Evolutionary conservation across 257 asterid genomes (phyloP).

Genomic region (Nicotiana knightiana): DNA sequence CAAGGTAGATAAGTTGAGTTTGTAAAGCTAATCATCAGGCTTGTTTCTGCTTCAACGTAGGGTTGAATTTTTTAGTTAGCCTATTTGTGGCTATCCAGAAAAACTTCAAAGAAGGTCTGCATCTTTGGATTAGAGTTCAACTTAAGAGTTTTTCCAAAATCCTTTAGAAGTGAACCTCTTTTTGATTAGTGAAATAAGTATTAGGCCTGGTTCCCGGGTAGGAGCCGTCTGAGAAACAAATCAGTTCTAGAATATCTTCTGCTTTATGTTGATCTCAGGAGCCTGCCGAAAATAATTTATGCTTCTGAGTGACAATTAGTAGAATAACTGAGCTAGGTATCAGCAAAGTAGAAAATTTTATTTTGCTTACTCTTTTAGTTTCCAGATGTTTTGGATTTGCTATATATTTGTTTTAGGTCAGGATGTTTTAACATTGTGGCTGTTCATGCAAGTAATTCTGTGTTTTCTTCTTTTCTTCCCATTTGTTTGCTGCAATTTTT

Average conservation of each 20-base stretch:
- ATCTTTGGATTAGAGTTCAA: background rate
- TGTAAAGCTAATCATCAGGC: background rate
- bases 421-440: background rate
- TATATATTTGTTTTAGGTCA: background rate
- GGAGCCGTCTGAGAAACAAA: background rate
- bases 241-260: background rate
- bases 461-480: background rate
- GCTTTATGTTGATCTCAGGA: conserved; percentile 2
- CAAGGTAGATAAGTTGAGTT: background rate
- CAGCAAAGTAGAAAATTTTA: background rate
- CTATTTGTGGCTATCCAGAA: background rate
- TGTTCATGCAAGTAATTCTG: background rate
- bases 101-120: background rate
- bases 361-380: background rate
- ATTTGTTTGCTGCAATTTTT: background rate
- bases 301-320: conserved; percentile 1
- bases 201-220: background rate
- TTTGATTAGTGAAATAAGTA: background rate
- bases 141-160: background rate
- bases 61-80: background rate
- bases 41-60: conserved; percentile 1
- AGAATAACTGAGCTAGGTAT: background rate
- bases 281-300: background rate
- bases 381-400: background rate
- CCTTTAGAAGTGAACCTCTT: background rate